Conservation (phyloP, 768 basidiomycete species). For the Boletales sp. region DNA sequence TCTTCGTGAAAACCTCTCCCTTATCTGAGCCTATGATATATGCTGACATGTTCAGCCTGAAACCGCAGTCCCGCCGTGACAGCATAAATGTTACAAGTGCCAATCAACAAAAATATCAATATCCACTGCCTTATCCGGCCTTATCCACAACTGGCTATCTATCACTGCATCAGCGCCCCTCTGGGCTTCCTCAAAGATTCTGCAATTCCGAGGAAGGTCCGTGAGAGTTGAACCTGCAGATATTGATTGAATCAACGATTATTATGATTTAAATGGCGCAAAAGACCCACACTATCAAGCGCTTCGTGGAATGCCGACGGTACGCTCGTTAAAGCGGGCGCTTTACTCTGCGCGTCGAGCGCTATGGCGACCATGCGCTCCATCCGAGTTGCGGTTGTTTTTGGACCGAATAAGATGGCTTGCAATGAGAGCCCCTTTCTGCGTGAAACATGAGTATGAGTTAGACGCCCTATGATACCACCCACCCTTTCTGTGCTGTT, state of each 20-base stretch:
- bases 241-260: background rate
- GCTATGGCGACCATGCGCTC: constrained; percentile 49
- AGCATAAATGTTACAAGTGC: no score
- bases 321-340: constrained; percentile 21
- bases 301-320: constrained; percentile 49
- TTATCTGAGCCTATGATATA: no score
- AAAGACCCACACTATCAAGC: constrained; percentile 41
- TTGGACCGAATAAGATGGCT: constrained; percentile 49
- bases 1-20: no score
- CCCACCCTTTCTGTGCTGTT: constrained; percentile 41
- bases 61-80: no score
- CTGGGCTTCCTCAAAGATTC: constrained; percentile 53
- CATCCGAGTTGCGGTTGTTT: constrained; percentile 24
- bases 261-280: background rate
- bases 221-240: constrained; percentile 45
- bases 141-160: no score
- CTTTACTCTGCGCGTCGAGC: constrained; percentile 38
- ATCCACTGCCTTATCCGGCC: no score
- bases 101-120: no score
- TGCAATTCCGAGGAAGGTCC: constrained; percentile 55
- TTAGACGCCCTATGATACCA: background rate
- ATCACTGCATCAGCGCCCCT: constrained; percentile 40
- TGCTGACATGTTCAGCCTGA: no score
- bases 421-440: constrained; percentile 59
- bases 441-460: background rate